Percentiles rank a stretch among this genome's conserved stretches.
Evolutionary conservation across 169 alveolate species (phyloP).

Genomic region (Cryptosporidium canis): DNA sequence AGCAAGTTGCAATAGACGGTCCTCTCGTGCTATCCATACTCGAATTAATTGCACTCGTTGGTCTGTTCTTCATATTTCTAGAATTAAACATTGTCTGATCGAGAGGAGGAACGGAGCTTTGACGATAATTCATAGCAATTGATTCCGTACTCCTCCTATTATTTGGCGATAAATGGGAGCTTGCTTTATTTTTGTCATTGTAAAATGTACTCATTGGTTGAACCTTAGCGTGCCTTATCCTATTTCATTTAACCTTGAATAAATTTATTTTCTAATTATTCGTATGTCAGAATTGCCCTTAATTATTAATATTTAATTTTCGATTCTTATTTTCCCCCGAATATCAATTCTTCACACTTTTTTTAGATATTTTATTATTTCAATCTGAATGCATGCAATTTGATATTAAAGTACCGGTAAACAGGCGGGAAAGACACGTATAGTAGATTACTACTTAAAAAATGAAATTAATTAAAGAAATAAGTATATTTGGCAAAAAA

Average conservation of each 20-base stretch:
- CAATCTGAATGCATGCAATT: slow-evolving; percentile 54
- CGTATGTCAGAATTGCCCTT: not conserved
- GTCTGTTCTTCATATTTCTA: not conserved
- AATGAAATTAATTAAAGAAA: not conserved
- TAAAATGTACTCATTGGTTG: slow-evolving; percentile 14
- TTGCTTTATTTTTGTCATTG: slow-evolving; percentile 18
- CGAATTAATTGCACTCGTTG: not conserved
- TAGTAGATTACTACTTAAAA: not conserved
- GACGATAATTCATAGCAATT: not conserved
- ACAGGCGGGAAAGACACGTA: slow-evolving; percentile 68
- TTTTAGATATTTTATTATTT: slow-evolving; percentile 25
- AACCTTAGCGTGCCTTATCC: not conserved
- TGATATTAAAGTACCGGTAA: slow-evolving; percentile 3
- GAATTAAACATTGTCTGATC: slow-evolving; percentile 13
- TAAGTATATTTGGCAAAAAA: not conserved
- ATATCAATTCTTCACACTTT: slow-evolving; percentile 19
- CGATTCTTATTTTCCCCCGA: not conserved
- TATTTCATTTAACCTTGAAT: not conserved
- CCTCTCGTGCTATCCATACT: slow-evolving; percentile 44
- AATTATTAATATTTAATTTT: not conserved
- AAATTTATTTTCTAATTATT: not conserved
- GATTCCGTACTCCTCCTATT: slow-evolving; percentile 59
- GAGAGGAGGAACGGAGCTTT: slow-evolving; percentile 61
- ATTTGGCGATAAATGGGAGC: slow-evolving; percentile 4
- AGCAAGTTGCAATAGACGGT: slow-evolving; percentile 22